phyloP scores from a whole-genome alignment of 371 early-diverging fungal species.

The Mucor indicus region DNA sequence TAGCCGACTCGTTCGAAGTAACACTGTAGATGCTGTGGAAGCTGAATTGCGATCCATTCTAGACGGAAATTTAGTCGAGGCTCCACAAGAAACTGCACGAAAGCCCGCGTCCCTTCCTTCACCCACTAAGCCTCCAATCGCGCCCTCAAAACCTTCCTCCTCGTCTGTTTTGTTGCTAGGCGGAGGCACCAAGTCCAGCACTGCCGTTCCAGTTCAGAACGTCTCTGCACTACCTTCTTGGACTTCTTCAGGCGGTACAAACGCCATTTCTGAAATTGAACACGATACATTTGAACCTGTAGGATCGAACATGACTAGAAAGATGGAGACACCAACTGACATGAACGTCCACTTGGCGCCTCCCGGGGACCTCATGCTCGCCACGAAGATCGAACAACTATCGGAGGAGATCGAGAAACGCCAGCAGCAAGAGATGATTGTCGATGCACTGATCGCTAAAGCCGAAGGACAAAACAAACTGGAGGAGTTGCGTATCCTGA shows the following conservation, averaged over 20 bases:
- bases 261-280: conserved; percentile 28
- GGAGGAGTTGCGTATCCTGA: conserved; percentile 60
- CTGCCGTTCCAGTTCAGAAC: conserved; percentile 39
- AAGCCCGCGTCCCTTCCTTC: background rate
- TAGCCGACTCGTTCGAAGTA: conserved; percentile 25
- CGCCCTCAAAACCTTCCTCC: background rate
- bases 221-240: conserved; percentile 29
- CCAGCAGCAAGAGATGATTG: conserved; percentile 66
- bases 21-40: conserved; percentile 61
- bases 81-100: background rate
- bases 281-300: conserved; percentile 27
- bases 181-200: conserved; percentile 28
- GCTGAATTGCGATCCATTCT: conserved; percentile 60
- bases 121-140: background rate
- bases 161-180: conserved; percentile 18
- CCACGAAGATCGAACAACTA: conserved; percentile 48
- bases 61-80: conserved; percentile 20
- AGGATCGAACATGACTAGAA: background rate
- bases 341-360: conserved; percentile 59
- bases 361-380: conserved; percentile 69
- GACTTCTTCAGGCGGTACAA: conserved; percentile 37
- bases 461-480: conserved; percentile 55
- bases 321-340: background rate
- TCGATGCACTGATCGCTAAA: conserved; percentile 60
- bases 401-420: conserved; percentile 56